Base-by-base conservation (phyloP, 108 stramenopile species). In the Skeletonema costatum region DNA sequence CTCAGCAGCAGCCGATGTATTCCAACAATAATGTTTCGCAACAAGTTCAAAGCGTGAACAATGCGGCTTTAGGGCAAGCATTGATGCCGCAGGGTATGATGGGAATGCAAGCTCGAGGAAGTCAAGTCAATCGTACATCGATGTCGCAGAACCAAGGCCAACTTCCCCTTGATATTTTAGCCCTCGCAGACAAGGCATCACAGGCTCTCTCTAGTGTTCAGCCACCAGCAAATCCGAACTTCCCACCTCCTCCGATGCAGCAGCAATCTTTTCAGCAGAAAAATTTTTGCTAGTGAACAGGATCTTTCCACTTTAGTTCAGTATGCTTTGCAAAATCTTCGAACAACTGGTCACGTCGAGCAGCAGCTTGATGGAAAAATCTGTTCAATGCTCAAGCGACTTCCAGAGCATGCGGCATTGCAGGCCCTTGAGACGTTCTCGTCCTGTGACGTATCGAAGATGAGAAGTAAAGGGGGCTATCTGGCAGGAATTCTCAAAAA, bases 101-200 rank as follows among this genome's bases (percentile, higher is more conserved):
- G 19, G 53, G 53, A 56, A 56, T 56, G 25, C 53, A 56, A 56
- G 19, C 53, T 2, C 51, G 32, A 41, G 70, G 35, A 36, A 65
- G 56, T 74, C n/a, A 50, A 7, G 19, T 51, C 50, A 51, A 51
- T 1, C 19, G 50, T 2, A 11, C 50, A 51, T 17, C 50, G 4
- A 50, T 50, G 14, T 50, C 48, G 33, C 76, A 51, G 42, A 60
- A 59, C 14, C 59, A 39, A 17, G 36, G 29, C 3, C 70, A 77
- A 36, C 69, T 68, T 62, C 81, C 77, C 9, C 76, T 89, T 8
- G 92, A 93, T 66, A 91, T 93, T 69, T 69, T 91, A 32, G 88
- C 85, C 19, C 79, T 93, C 63, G 92, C 92, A 1, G 92, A 91
- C 58, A 91, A 91, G 63, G 92, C 92, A 4, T 87, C 92, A 2